A percentile compares a stretch with the other conserved stretches of the same genome.
Conservation (phyloP, 2,329 filamentous ascomycete species). For the Fusarium pseudocircinatum region DNA sequence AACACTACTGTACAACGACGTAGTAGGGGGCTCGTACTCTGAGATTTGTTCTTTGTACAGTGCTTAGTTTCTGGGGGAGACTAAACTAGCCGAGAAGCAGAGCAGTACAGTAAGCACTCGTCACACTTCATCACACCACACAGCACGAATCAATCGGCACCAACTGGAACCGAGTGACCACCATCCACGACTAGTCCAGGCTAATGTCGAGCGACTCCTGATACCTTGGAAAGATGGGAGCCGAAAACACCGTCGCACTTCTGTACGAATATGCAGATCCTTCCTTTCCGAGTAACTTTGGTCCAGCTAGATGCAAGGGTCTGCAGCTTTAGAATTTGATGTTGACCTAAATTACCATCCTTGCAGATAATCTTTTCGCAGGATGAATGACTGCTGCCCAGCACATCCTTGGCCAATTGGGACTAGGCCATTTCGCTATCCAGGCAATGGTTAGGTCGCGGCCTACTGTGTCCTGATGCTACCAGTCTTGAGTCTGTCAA, state of each 20-base stretch:
- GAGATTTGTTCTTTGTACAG: not conserved
- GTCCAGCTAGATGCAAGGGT: slow-evolving; percentile 18
- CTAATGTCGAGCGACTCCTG: slow-evolving; percentile 29
- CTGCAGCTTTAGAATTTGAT: slow-evolving; percentile 38
- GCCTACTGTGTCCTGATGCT: not conserved
- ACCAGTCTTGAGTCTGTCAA: not conserved
- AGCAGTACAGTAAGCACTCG: not conserved
- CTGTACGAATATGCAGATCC: slow-evolving; percentile 22
- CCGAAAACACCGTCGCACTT: slow-evolving; percentile 41
- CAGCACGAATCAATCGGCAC: not conserved
- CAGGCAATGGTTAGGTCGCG: not conserved
- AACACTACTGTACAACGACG: not conserved
- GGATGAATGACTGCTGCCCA: slow-evolving; percentile 41
- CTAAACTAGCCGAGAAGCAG: not conserved
- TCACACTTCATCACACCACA: not conserved
- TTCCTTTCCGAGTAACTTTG: too few relatives aligned
- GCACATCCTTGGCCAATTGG: slow-evolving; percentile 44
- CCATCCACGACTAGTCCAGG: not conserved
- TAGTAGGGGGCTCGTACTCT: not conserved
- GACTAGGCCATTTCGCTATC: not conserved
- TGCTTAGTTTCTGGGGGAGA: not conserved
- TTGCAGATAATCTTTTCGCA: slow-evolving; percentile 43
- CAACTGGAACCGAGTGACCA: not conserved
- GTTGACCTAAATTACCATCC: slow-evolving; percentile 43
- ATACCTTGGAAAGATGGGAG: slow-evolving; percentile 40